Evolutionary conservation across 345 rosid species (phyloP), one percentile per base, ranked within the genome.

Genomic region (Melaleuca quinquenervia): DNA sequence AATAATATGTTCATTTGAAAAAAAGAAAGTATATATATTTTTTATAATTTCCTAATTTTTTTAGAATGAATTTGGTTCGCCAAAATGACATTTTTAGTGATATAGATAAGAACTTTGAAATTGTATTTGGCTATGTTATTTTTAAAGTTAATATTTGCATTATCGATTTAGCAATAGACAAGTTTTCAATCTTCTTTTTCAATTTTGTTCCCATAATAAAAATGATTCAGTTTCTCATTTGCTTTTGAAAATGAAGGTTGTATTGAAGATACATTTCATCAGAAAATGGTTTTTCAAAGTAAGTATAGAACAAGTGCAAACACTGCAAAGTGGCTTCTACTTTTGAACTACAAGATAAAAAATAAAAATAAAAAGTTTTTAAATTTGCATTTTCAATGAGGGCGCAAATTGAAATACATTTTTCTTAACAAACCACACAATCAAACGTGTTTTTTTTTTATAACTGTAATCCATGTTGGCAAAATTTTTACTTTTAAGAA

Each of bases 151-250:
- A 29, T 7, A 29, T 1, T 0, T 62, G 2, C 7, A 62, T 29
- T 62, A 27, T 0, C 0, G 0, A 52, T 62, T 7, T 7, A 62
- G 32, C 1, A 1, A 12, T 58, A 64, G 76, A 32, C 1, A 8
- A 64, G 76, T 64, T 64, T 0, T 64, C 3, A 4, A 5, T 32
- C 45, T 16, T 64, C 1, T 0, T 32, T 64, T 64, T 64, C 22
- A 0, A 32, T 7, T 32, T 32, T 16, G 45, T 1, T 16, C 45
- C 3, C 32, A 32, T 16, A n/a, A n/a, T n/a, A n/a, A n/a, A n/a
- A n/a, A n/a, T n/a, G n/a, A n/a, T n/a, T n/a, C n/a, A n/a, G n/a
- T n/a, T n/a, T n/a, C n/a, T n/a, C n/a, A n/a, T n/a, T n/a, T n/a
- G n/a, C n/a, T n/a, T n/a, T n/a, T n/a, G n/a, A n/a, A n/a, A n/a